Conservation (phyloP, 2,329 filamentous ascomycete genomes). For the Xylariaceae sp. region DNA sequence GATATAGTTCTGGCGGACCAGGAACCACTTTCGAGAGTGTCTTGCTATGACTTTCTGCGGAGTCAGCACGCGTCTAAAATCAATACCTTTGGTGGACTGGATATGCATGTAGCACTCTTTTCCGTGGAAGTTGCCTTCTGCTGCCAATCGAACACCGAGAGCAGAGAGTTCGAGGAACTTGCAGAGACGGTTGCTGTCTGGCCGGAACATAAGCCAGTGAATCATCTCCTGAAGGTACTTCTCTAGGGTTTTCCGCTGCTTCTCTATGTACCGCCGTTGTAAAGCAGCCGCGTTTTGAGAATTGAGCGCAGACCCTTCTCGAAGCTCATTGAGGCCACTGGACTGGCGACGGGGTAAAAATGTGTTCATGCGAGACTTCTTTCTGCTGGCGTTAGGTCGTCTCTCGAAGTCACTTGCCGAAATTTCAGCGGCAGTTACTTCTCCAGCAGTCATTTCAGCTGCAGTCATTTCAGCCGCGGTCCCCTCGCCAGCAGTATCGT, state of each 20-base stretch:
- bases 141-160: slow-evolving; percentile 84
- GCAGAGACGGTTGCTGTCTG: slow-evolving; percentile 91
- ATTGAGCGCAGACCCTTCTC: slow-evolving; percentile 39
- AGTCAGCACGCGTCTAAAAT: slow-evolving; percentile 75
- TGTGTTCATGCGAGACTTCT: slow-evolving; percentile 49
- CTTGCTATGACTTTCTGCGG: slow-evolving; percentile 73
- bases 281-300: slow-evolving; percentile 49
- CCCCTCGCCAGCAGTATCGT: slow-evolving; percentile 35
- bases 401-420: slow-evolving; percentile 66
- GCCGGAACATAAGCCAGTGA: slow-evolving; percentile 90
- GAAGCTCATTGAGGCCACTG: slow-evolving; percentile 44
- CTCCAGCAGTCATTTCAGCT: slow-evolving; percentile 39
- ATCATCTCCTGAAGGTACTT: slow-evolving; percentile 91
- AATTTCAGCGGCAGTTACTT: slow-evolving; percentile 50
- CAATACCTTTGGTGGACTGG: slow-evolving; percentile 81
- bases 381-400: slow-evolving; percentile 38
- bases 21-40: slow-evolving; percentile 92
- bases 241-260: slow-evolving; percentile 79
- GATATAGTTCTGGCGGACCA: slow-evolving; percentile 95
- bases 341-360: slow-evolving; percentile 50
- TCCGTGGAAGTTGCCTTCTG: slow-evolving; percentile 94
- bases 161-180: slow-evolving; percentile 95
- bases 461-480: slow-evolving; percentile 44
- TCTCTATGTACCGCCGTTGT: slow-evolving; percentile 65
- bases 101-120: slow-evolving; percentile 95